These are phyloP conservation scores for Fusarium miscanthi DNA, from an alignment of 2,329 filamentous ascomycete species.

Conservation along the genomic window DNA sequence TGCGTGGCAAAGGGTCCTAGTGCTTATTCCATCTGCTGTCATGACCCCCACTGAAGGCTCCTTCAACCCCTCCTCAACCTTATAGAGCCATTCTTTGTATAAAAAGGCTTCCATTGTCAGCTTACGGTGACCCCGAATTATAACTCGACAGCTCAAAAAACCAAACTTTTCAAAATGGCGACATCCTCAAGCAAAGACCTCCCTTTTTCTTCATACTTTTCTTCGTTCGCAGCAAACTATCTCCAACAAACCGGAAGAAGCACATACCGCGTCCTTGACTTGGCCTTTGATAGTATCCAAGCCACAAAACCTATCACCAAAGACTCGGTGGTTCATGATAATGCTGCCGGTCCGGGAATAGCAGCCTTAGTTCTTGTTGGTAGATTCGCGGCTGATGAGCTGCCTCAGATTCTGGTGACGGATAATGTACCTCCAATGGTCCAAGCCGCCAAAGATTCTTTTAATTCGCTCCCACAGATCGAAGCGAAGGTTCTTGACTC, in stretches of 20 bases:
- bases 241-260: slow-evolving; percentile 45
- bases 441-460: slow-evolving; percentile 24
- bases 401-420: slow-evolving; percentile 26
- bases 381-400: neutral
- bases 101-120: neutral
- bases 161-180: neutral
- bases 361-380: slow-evolving; percentile 44
- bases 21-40: neutral
- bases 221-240: slow-evolving; percentile 44
- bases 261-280: slow-evolving; percentile 41
- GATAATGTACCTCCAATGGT: slow-evolving; percentile 39
- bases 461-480: slow-evolving; percentile 5
- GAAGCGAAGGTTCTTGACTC: slow-evolving; percentile 34
- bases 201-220: slow-evolving; percentile 40
- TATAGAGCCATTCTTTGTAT: neutral
- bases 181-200: slow-evolving; percentile 24
- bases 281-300: slow-evolving; percentile 30
- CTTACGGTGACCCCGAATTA: neutral
- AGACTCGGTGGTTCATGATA: slow-evolving; percentile 47
- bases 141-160: neutral
- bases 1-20: neutral
- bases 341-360: slow-evolving; percentile 49
- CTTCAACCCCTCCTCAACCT: neutral
- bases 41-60: neutral
- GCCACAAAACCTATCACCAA: slow-evolving; percentile 31